phyloP scores from a whole-genome alignment of 306 rosid genomes.

The Citrullus colocynthis region DNA sequence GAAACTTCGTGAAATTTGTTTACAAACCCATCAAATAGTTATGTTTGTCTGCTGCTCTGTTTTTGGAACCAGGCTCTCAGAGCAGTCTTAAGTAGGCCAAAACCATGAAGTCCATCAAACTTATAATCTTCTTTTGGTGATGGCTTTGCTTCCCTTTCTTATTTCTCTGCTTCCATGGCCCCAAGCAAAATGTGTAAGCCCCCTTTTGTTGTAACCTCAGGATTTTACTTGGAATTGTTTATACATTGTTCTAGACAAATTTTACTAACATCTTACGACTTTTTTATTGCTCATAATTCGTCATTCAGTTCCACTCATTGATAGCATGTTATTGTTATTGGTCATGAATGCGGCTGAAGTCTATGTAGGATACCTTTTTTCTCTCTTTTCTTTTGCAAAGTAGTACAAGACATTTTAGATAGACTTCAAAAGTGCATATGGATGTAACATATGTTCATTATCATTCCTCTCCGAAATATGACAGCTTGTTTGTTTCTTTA shows the following conservation, averaged over 20 bases:
- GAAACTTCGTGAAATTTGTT: background rate
- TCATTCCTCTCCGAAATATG: background rate
- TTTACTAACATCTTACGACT: background rate
- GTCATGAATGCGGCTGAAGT: background rate
- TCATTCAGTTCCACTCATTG: background rate
- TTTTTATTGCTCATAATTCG: background rate
- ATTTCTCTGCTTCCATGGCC: background rate
- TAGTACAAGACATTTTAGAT: background rate
- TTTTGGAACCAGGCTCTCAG: background rate
- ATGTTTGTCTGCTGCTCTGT: background rate
- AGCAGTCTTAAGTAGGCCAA: background rate
- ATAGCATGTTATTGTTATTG: too few species aligned
- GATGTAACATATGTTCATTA: background rate
- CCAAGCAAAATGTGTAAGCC: background rate
- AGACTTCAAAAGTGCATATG: background rate
- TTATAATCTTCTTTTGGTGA: background rate
- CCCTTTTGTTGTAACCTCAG: background rate
- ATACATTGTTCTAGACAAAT: background rate
- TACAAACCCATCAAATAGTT: background rate
- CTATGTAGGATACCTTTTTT: background rate
- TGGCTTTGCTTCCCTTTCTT: background rate
- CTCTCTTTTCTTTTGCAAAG: background rate
- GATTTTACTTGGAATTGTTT: background rate
- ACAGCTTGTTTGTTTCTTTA: background rate
- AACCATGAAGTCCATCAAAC: background rate